Percentiles rank a stretch among this genome's conserved stretches.
Evolutionary conservation across 176 grass and related monocot species (phyloP).

Genomic region (Dactylis glomerata): DNA sequence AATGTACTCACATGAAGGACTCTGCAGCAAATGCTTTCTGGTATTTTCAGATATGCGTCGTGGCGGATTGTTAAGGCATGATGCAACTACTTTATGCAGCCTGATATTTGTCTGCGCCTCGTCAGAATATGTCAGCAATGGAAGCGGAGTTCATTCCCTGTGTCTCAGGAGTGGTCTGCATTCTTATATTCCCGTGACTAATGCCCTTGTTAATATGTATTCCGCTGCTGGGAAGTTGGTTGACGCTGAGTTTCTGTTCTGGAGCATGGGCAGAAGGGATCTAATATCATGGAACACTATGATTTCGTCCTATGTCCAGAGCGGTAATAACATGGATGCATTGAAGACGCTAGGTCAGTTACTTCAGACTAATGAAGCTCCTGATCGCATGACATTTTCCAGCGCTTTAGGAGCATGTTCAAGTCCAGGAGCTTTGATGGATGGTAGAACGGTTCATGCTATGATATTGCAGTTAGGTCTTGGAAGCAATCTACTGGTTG

Average conservation of each 20-base stretch:
- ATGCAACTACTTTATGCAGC: conserved; percentile 32
- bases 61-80: not conserved
- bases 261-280: conserved; percentile 56
- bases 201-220: conserved; percentile 52
- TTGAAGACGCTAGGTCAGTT: conserved; percentile 40
- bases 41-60: conserved; percentile 47
- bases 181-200: conserved; percentile 15
- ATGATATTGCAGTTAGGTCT: conserved; percentile 47
- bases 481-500: conserved; percentile 44
- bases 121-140: conserved; percentile 36
- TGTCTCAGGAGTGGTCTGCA: conserved; percentile 26
- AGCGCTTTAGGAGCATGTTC: conserved; percentile 63
- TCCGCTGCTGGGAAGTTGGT: conserved; percentile 34
- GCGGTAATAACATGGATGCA: conserved; percentile 28
- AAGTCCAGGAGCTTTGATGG: conserved; percentile 39
- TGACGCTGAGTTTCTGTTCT: conserved; percentile 55
- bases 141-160: conserved; percentile 58
- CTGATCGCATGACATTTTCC: conserved; percentile 72
- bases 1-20: conserved; percentile 45
- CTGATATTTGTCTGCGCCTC: conserved; percentile 34
- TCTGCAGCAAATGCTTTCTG: conserved; percentile 40
- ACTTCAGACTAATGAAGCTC: conserved; percentile 38
- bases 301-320: conserved; percentile 62
- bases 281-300: conserved; percentile 85
- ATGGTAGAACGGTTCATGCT: conserved; percentile 72